phyloP scores from a whole-genome alignment of 352 stramenopile species.

The Phytopythium aichiense region DNA sequence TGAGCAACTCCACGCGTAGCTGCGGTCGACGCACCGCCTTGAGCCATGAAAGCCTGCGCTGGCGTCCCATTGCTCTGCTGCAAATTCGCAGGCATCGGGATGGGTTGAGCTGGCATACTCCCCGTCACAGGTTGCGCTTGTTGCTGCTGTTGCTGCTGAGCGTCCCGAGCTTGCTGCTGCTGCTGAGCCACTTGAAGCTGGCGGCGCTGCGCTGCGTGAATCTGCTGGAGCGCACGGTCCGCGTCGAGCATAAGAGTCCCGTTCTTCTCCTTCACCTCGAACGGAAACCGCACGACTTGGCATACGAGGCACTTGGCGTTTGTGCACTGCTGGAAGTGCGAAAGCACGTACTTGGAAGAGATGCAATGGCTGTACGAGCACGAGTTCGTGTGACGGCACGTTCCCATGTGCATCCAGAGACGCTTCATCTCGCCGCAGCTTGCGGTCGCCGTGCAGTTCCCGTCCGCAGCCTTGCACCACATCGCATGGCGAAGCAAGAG shows the following conservation, averaged over 20 bases:
- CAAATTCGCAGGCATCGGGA: slow-evolving; percentile 23
- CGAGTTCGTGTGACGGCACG: slow-evolving; percentile 95
- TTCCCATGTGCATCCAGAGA: slow-evolving; percentile 98
- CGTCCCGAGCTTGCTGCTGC: slow-evolving; percentile 6
- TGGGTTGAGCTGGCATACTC: slow-evolving; percentile 6
- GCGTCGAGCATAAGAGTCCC: slow-evolving; percentile 81
- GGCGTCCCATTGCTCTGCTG: slow-evolving; percentile 6
- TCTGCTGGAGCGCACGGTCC: slow-evolving; percentile 70
- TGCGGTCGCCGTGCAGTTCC: slow-evolving; percentile 91
- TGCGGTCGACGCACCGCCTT: neutral
- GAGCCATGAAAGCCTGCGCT: slow-evolving; percentile 8
- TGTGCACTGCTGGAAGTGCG: slow-evolving; percentile 98
- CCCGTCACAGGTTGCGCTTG: neutral
- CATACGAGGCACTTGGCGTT: slow-evolving; percentile 97
- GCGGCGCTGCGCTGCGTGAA: slow-evolving; percentile 64
- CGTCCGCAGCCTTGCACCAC: slow-evolving; percentile 96
- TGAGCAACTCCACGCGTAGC: neutral
- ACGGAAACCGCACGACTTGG: slow-evolving; percentile 95
- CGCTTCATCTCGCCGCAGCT: slow-evolving; percentile 98
- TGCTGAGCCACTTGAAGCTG: slow-evolving; percentile 30
- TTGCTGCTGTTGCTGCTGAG: slow-evolving; percentile 16
- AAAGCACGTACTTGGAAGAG: slow-evolving; percentile 98
- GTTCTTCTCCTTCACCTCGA: slow-evolving; percentile 93
- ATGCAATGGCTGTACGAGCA: slow-evolving; percentile 98
- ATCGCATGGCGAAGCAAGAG: slow-evolving; percentile 96